These are phyloP conservation scores for Aspergillus bridgeri DNA, from an alignment of 495 filamentous ascomycete species.

Conservation along the genomic window DNA sequence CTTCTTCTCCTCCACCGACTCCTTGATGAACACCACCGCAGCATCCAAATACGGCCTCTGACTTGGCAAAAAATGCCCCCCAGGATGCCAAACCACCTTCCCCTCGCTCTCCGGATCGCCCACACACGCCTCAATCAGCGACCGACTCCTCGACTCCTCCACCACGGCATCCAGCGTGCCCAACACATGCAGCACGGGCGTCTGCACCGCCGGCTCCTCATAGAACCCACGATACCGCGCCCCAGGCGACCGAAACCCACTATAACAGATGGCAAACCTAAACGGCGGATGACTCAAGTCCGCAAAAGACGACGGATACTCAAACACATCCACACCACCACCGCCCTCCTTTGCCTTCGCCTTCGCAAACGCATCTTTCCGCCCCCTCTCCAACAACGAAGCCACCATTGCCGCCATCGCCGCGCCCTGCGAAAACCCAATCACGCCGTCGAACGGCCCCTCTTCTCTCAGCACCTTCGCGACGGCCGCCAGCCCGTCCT, in stretches of 20 bases:
- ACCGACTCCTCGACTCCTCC: constrained; percentile 64
- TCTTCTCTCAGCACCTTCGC: constrained; percentile 56
- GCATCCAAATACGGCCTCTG: constrained; percentile 74
- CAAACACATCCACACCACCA: constrained; percentile 29
- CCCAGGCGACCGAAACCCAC: constrained; percentile 70
- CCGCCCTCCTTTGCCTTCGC: constrained; percentile 16
- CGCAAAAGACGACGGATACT: constrained; percentile 52
- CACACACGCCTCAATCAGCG: constrained; percentile 64
- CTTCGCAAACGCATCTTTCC: constrained; percentile 45
- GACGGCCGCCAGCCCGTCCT: constrained; percentile 57
- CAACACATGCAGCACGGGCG: constrained; percentile 77
- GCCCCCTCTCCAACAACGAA: constrained; percentile 59
- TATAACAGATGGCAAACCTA: constrained; percentile 76
- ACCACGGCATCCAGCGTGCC: constrained; percentile 88
- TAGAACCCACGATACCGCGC: constrained; percentile 66
- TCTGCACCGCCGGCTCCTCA: constrained; percentile 63
- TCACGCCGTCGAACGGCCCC: constrained; percentile 65
- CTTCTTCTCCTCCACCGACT: constrained; percentile 42
- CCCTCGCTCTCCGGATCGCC: constrained; percentile 49
- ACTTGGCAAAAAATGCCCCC: constrained; percentile 88
- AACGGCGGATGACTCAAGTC: constrained; percentile 51
- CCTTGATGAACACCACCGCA: constrained; percentile 70
- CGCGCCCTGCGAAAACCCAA: constrained; percentile 75
- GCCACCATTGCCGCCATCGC: constrained; percentile 61
- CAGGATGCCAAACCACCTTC: constrained; percentile 77